phyloP scores from a whole-genome alignment of 2,329 filamentous ascomycete species.

The Nothopassalora personata region DNA sequence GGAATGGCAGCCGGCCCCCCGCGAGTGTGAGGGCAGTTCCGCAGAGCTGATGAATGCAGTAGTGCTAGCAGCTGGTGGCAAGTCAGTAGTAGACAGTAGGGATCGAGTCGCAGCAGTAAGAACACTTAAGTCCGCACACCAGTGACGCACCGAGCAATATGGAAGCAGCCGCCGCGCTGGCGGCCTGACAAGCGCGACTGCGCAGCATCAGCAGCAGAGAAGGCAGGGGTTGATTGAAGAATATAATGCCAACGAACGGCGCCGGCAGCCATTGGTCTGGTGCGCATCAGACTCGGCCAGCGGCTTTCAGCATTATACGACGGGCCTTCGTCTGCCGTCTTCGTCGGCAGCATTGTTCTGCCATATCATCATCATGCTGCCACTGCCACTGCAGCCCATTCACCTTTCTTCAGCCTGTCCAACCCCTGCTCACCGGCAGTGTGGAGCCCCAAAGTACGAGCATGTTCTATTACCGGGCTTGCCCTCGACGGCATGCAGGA shows the following conservation, averaged over 20 bases:
- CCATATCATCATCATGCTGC: background rate
- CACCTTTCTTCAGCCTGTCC: too few relatives aligned
- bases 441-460: background rate
- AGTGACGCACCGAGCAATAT: slow-evolving; percentile 16
- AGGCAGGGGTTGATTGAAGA: slow-evolving; percentile 6
- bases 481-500: background rate
- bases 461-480: background rate
- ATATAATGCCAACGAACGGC: slow-evolving; percentile 1
- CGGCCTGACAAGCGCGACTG: slow-evolving; percentile 6
- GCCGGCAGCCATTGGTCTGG: slow-evolving; percentile 3
- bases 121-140: slow-evolving; percentile 4
- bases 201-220: slow-evolving; percentile 5
- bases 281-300: slow-evolving; percentile 4
- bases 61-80: background rate
- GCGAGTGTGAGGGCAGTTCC: slow-evolving; percentile 4
- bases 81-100: background rate
- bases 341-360: background rate
- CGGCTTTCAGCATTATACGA: background rate
- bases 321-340: too few relatives aligned
- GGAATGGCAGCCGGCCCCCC: slow-evolving; percentile 9
- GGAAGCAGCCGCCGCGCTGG: slow-evolving; percentile 9
- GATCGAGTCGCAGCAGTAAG: background rate
- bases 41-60: background rate
- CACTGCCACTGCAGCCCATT: background rate
- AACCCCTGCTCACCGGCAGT: background rate